phyloP scores from a whole-genome alignment of 1,284 basidiomycete genomes.

The Austroboletus novae-zelandiae region DNA sequence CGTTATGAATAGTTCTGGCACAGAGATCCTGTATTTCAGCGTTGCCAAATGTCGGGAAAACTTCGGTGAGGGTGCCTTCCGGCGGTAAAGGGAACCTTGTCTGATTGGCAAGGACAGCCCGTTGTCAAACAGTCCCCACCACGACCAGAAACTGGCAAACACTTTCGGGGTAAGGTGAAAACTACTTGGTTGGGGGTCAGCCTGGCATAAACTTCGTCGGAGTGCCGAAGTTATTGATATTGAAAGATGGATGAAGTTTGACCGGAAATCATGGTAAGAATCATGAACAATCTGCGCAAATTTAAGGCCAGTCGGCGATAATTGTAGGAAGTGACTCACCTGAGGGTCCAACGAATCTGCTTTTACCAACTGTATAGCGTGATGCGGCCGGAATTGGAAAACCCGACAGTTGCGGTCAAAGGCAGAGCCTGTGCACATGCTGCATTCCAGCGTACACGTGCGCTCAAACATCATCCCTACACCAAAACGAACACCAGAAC shows the following conservation, averaged over 20 bases:
- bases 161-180: constrained; percentile 86
- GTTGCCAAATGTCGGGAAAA: constrained; percentile 89
- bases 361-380: constrained; percentile 70
- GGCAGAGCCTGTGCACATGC: constrained; percentile 57
- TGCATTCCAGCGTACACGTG: constrained; percentile 77
- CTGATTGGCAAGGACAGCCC: constrained; percentile 83
- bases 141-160: constrained; percentile 90
- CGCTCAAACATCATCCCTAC: constrained; percentile 85
- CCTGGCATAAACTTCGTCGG: constrained; percentile 26
- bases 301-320: constrained; percentile 1
- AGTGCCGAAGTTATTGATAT: constrained; percentile 77
- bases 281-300: constrained; percentile 53
- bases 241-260: constrained; percentile 93
- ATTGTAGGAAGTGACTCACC: constrained; percentile 37
- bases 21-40: constrained; percentile 86
- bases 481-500: constrained; percentile 90
- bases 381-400: constrained; percentile 84
- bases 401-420: constrained; percentile 81
- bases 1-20: constrained; percentile 81
- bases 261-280: constrained; percentile 88
- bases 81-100: constrained; percentile 80
- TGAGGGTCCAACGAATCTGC: constrained; percentile 44
- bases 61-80: constrained; percentile 79
- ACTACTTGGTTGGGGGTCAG: constrained; percentile 51
- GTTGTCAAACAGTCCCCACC: constrained; percentile 87